Conservation (phyloP, 2,329 filamentous ascomycete genomes). For the Rutstroemia sydowiana region DNA sequence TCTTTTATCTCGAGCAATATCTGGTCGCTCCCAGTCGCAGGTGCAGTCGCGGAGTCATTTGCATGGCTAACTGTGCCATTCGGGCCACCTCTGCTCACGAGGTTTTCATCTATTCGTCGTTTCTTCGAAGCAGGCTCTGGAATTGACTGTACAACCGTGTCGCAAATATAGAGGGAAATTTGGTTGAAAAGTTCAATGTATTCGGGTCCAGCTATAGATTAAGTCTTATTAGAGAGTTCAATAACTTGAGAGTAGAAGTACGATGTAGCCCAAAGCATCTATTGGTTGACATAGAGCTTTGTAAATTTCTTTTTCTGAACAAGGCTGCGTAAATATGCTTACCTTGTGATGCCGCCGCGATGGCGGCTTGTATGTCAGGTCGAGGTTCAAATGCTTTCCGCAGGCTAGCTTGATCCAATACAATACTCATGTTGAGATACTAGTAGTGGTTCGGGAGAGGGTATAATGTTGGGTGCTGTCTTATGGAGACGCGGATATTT, state of each 20-base stretch:
- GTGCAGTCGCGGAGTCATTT: constrained; percentile 2
- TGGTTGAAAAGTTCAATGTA: constrained; percentile 31
- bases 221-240: neutral
- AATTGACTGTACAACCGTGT: constrained; percentile 9
- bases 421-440: constrained; percentile 18
- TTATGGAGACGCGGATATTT: constrained; percentile 4
- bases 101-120: constrained; percentile 24
- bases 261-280: neutral
- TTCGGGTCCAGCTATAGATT: constrained; percentile 20
- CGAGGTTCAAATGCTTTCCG: constrained; percentile 28
- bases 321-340: constrained; percentile 16
- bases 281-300: neutral
- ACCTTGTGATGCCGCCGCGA: constrained; percentile 28
- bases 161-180: constrained; percentile 27
- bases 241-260: neutral
- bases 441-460: neutral
- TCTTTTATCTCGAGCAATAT: constrained; percentile 56
- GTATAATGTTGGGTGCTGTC: constrained; percentile 2
- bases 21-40: constrained; percentile 37
- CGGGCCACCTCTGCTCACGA: constrained; percentile 19
- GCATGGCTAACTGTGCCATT: constrained; percentile 17
- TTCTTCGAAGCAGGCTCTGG: constrained; percentile 28
- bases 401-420: constrained; percentile 25
- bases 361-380: constrained; percentile 27
- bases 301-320: constrained; percentile 1